Evolutionary conservation across 2,329 filamentous ascomycete species (phyloP).

Genomic region (Neofusicoccum parvum): DNA sequence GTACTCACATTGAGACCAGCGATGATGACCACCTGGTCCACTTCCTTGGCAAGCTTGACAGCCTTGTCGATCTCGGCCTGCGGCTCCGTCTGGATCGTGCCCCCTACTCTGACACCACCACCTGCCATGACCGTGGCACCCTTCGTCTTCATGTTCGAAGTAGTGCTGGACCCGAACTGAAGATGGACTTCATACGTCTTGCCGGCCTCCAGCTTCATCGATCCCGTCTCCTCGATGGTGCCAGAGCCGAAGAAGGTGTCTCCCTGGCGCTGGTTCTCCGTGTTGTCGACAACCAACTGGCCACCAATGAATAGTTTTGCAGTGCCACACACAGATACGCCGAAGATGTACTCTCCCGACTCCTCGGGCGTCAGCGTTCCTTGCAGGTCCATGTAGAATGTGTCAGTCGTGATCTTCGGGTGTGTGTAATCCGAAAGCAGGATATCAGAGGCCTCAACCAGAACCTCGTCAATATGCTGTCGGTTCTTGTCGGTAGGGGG

Average conservation of each 20-base stretch:
- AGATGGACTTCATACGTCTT: constrained; percentile 47
- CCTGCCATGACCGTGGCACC: constrained; percentile 22
- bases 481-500: constrained; percentile 14
- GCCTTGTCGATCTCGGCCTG: constrained; percentile 25
- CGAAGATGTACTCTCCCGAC: constrained; percentile 24
- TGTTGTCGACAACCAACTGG: constrained; percentile 40
- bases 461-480: constrained; percentile 20
- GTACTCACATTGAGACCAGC: constrained; percentile 64
- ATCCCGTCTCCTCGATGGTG: constrained; percentile 63
- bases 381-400: constrained; percentile 25
- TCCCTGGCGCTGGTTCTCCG: constrained; percentile 57
- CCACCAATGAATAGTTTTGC: constrained; percentile 41
- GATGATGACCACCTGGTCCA: constrained; percentile 70
- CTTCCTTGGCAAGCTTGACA: constrained; percentile 37
- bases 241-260: constrained; percentile 65
- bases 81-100: constrained; percentile 59
- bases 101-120: constrained; percentile 65
- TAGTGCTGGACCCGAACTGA: constrained; percentile 22
- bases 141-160: constrained; percentile 14
- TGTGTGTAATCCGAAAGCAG: constrained; percentile 24
- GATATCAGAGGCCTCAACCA: constrained; percentile 16
- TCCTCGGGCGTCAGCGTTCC: constrained; percentile 23
- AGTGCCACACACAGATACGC: constrained; percentile 24
- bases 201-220: constrained; percentile 59
- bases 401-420: constrained; percentile 9